Evolutionary conservation across 345 rosid genomes (phyloP).

Genomic region (Populus nigra): DNA sequence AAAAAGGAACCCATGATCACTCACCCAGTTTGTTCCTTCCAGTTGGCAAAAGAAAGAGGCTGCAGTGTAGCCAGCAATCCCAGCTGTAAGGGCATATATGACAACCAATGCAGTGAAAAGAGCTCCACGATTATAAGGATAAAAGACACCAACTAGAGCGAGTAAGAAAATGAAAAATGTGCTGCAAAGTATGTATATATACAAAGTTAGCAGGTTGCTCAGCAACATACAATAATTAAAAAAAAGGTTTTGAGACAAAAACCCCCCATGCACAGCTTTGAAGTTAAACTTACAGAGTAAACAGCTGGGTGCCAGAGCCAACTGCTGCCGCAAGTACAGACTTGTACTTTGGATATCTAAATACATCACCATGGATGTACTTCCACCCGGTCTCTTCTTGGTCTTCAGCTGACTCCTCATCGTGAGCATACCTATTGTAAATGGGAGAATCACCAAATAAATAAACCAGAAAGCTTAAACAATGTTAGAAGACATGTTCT

Average conservation of each 20-base stretch:
- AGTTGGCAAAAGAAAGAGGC: constrained; percentile 33
- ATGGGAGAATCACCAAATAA: not conserved
- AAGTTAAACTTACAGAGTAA: constrained; percentile 58
- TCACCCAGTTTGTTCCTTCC: constrained; percentile 36
- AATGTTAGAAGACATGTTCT: not conserved
- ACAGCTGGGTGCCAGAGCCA: constrained; percentile 76
- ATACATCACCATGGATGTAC: constrained; percentile 81
- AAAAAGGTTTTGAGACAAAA: not conserved
- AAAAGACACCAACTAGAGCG: constrained; percentile 33
- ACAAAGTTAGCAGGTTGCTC: not conserved
- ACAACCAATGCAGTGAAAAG: constrained; percentile 33
- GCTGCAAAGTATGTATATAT: constrained; percentile 1
- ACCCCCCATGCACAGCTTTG: not conserved
- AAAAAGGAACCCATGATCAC: not conserved
- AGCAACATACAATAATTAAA: not conserved
- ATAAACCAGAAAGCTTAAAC: not conserved
- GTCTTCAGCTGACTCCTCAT: constrained; percentile 86
- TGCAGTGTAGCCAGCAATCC: constrained; percentile 31
- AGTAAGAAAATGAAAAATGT: constrained; percentile 27
- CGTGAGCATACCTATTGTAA: constrained; percentile 61
- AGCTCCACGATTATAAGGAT: constrained; percentile 36
- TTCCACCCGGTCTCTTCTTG: constrained; percentile 95
- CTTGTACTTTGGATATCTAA: constrained; percentile 65
- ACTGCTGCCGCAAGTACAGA: constrained; percentile 77
- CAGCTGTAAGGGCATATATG: constrained; percentile 34